These are phyloP conservation scores for Microsporum ferrugineum DNA, from an alignment of 2,329 filamentous ascomycete genomes.

Conservation along the genomic window DNA sequence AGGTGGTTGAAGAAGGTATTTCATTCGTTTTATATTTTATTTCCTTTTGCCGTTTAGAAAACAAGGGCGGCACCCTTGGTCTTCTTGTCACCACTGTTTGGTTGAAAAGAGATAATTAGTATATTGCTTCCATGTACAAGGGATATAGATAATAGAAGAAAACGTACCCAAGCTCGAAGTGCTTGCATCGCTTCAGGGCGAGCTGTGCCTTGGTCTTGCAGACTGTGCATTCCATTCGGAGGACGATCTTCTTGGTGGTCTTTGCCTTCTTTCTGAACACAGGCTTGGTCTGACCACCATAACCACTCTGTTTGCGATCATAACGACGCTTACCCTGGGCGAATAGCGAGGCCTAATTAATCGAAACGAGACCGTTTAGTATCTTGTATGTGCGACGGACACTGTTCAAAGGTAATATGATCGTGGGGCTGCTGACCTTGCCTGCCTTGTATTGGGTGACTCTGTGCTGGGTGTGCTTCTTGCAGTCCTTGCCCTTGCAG, in stretches of 20 bases:
- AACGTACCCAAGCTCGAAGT: slow-evolving; percentile 97
- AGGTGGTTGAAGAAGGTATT: not conserved
- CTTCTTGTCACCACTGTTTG: slow-evolving; percentile 97
- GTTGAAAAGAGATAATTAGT: slow-evolving; percentile 16
- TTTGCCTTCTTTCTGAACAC: slow-evolving; percentile 99
- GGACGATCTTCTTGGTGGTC: slow-evolving; percentile 99
- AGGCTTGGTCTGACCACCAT: slow-evolving; percentile 99
- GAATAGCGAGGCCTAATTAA: slow-evolving; percentile 68
- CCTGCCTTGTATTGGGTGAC: slow-evolving; percentile 95
- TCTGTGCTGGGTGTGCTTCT: slow-evolving; percentile 85
- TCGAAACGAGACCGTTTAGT: slow-evolving; percentile 5
- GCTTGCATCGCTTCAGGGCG: slow-evolving; percentile 99
- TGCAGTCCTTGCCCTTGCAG: slow-evolving; percentile 93
- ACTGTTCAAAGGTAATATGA: slow-evolving; percentile 1
- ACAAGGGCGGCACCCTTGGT: slow-evolving; percentile 99
- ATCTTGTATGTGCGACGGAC: not conserved
- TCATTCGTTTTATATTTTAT: slow-evolving; percentile 5
- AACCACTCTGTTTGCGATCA: slow-evolving; percentile 97
- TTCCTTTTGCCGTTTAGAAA: slow-evolving; percentile 60
- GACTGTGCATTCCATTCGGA: slow-evolving; percentile 90
- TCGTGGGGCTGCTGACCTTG: slow-evolving; percentile 49
- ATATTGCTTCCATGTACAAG: not conserved
- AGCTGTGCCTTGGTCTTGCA: slow-evolving; percentile 99
- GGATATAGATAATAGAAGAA: slow-evolving; percentile 1
- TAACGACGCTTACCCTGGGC: slow-evolving; percentile 99